These are phyloP conservation scores for Ilyonectria destructans DNA, from an alignment of 2,329 filamentous ascomycete genomes.

Conservation along the genomic window DNA sequence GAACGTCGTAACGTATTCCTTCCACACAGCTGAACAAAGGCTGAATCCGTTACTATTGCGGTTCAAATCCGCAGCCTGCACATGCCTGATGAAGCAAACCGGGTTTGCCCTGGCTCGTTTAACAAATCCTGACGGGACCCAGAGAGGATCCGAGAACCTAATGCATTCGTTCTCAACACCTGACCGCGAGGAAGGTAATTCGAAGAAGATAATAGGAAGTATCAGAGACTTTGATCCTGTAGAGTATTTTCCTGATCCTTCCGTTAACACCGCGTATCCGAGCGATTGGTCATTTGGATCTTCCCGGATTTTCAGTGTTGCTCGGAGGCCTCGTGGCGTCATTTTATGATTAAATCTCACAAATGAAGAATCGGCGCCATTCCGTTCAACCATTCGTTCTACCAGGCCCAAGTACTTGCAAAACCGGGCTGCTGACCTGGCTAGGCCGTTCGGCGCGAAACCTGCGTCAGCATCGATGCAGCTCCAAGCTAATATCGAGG, in stretches of 20 bases:
- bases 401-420: conserved; percentile 11
- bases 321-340: conserved; percentile 18
- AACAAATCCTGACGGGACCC: conserved; percentile 16
- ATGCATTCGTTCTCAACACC: conserved; percentile 18
- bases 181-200: conserved; percentile 15
- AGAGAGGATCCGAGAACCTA: conserved; percentile 25
- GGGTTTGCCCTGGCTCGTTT: not conserved
- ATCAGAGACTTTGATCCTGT: conserved; percentile 2
- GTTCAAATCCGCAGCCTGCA: conserved; percentile 22
- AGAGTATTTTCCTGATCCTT: not conserved
- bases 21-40: conserved; percentile 15
- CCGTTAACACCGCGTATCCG: conserved; percentile 16
- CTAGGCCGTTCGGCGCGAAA: conserved; percentile 22
- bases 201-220: conserved; percentile 19
- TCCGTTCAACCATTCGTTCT: not conserved
- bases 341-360: conserved; percentile 13
- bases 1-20: conserved; percentile 16
- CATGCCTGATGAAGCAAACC: conserved; percentile 21
- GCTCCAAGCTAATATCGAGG: conserved; percentile 40
- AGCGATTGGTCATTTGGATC: conserved; percentile 16
- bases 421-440: conserved; percentile 18
- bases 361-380: not conserved
- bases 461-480: conserved; percentile 12
- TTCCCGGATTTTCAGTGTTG: conserved; percentile 14
- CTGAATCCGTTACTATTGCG: conserved; percentile 11